These are phyloP conservation scores for Linderniella brevidens DNA, from an alignment of 257 asterid species.

Conservation along the genomic window DNA sequence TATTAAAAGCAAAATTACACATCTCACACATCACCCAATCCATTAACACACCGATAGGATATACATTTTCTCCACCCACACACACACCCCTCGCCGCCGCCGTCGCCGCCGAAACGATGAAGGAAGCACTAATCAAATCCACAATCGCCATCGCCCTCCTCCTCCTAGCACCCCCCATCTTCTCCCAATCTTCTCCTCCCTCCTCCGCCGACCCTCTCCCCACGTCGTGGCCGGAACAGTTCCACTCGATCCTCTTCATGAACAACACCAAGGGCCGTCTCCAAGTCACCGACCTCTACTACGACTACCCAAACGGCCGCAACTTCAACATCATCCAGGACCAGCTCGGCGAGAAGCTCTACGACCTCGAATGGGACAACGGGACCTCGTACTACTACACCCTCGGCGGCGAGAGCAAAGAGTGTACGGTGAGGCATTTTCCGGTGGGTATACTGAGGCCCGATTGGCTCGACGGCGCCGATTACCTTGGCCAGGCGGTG, in stretches of 20 bases:
- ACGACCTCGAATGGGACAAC: conserved; percentile 62
- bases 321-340: conserved; percentile 59
- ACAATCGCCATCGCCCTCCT: too few relatives aligned
- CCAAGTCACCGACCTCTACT: conserved; percentile 56
- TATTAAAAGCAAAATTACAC: too few relatives aligned
- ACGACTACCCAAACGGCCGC: conserved; percentile 84
- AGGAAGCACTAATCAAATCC: too few relatives aligned
- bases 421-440: conserved; percentile 30
- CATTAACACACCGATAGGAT: too few relatives aligned
- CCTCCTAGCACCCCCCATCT: too few relatives aligned
- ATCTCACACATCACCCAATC: too few relatives aligned
- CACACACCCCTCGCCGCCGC: too few relatives aligned
- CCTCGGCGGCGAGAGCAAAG: conserved; percentile 21
- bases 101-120: too few relatives aligned
- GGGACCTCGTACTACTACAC: conserved; percentile 42
- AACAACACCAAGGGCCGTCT: conserved; percentile 38
- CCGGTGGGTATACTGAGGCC: conserved; percentile 67
- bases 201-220: conserved; percentile 9
- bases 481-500: conserved; percentile 38
- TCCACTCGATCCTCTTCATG: conserved; percentile 51
- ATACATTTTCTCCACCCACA: too few relatives aligned
- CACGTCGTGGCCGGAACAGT: conserved; percentile 63
- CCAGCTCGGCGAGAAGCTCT: conserved; percentile 41
- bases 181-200: too few relatives aligned
- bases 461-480: conserved; percentile 70